Base-by-base conservation (phyloP, 139 green algal genomes). In the Asterochloris sp. region DNA sequence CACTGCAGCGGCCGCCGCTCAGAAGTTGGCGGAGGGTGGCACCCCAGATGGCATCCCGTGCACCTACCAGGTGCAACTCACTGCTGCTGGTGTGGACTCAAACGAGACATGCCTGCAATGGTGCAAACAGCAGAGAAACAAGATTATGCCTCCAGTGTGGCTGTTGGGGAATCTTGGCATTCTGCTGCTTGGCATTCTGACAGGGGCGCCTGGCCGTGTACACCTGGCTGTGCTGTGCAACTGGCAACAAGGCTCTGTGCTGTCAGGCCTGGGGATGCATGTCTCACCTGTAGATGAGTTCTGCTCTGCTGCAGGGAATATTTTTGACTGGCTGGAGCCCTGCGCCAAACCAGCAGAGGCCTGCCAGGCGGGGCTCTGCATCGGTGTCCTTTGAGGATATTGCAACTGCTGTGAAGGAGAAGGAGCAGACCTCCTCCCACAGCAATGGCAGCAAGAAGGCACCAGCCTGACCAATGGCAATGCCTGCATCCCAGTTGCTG, bases 321-420 rank as follows among this genome's bases (percentile, higher is more conserved):
- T 98, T 94, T 84, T 92, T 98, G 89, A 97, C 93, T 23, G 94
- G 94, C 21, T 98, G 94, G 94, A 83, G 92, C 0, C 93, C 94
- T 27, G 69, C 90, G 38, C 74, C 84, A 11, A 81, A 27, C 26
- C 92, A 95, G 84, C 91, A 90, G 61, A 85, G 89, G 69, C 71
- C 94, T 6, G 83, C 88, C 4, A 79, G 86, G 75, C 78, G 94
- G 11, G 94, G 94, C 23, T 93, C 89, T 0, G 93, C 91, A 16
- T 96, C 90, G 6, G 83, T 92, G 0, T 93, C 86, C 0, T 94
- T 98, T 83, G 82, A 91, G 64, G 91, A 83, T 68, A 28, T 86
- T 13, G 47, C 75, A 28, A 23, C 62, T 69, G 62, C 62, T 15
- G 26, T 82, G 11, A 54, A 81, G 67, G 16, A 80, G 63, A 73